These are phyloP conservation scores for Paratinospora sagittata DNA, from an alignment of 164 flowering plant species.

Conservation along the genomic window DNA sequence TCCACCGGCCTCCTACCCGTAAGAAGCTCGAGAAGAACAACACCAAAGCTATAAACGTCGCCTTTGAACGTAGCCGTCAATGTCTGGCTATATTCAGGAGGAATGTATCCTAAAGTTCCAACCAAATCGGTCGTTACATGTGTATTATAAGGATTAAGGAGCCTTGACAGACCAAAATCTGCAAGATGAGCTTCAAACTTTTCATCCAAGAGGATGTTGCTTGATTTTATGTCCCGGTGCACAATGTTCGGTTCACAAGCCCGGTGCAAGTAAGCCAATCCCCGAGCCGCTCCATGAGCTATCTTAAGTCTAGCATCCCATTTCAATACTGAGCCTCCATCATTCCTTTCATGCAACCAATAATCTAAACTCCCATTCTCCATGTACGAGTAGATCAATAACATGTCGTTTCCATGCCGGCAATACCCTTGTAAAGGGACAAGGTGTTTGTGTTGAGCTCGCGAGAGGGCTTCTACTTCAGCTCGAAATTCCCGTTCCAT, in stretches of 20 bases:
- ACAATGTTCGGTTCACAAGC: conserved; percentile 63
- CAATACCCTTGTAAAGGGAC: conserved; percentile 88
- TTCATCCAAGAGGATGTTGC: conserved; percentile 74
- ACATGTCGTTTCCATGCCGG: conserved; percentile 48
- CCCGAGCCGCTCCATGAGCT: conserved; percentile 69
- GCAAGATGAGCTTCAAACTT: conserved; percentile 76
- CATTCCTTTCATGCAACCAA: conserved; percentile 75
- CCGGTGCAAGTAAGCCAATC: conserved; percentile 71
- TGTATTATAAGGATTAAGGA: conserved; percentile 69
- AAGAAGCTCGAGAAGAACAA: conserved; percentile 75
- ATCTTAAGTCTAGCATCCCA: conserved; percentile 61
- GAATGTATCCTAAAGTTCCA: conserved; percentile 83
- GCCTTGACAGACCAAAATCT: conserved; percentile 79
- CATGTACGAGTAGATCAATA: conserved; percentile 75
- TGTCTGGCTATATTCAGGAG: conserved; percentile 78
- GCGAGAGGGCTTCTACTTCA: conserved; percentile 79
- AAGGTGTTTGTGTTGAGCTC: conserved; percentile 77
- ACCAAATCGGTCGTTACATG: conserved; percentile 86
- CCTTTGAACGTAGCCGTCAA: conserved; percentile 71
- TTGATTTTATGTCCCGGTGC: conserved; percentile 74
- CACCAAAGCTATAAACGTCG: conserved; percentile 85
- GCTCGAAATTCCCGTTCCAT: conserved; percentile 81
- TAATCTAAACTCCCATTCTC: conserved; percentile 87
- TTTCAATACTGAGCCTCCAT: conserved; percentile 38
- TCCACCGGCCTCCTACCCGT: conserved; percentile 77